phyloP scores from a whole-genome alignment of 139 green algal species.

The Nannochloris sp. region DNA sequence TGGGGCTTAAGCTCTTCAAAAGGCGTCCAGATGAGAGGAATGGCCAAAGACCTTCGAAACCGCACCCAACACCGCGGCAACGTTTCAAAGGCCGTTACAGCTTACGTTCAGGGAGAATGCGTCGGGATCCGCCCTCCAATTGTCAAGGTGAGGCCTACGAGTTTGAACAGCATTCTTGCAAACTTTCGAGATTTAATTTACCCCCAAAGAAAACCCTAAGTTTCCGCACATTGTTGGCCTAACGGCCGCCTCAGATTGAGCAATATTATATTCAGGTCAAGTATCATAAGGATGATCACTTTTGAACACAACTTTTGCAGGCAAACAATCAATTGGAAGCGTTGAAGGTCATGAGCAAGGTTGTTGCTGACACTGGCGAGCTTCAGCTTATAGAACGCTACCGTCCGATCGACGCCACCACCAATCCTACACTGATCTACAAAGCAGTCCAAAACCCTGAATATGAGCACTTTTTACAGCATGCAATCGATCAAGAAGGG shows the following conservation, averaged over 20 bases:
- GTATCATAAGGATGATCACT: neutral
- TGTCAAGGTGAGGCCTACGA: too few relatives aligned
- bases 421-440: slow-evolving; percentile 46
- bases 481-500: slow-evolving; percentile 47
- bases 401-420: slow-evolving; percentile 69
- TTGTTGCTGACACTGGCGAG: slow-evolving; percentile 42
- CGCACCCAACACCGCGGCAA: too few relatives aligned
- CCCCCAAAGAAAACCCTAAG: too few relatives aligned
- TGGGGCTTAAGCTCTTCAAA: too few relatives aligned
- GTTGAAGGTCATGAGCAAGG: slow-evolving; percentile 45
- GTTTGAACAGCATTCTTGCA: too few relatives aligned
- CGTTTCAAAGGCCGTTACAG: too few relatives aligned
- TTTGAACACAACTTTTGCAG: neutral
- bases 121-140: too few relatives aligned
- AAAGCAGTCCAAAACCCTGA: neutral
- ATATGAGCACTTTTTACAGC: slow-evolving; percentile 53
- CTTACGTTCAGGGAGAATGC: too few relatives aligned
- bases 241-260: neutral
- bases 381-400: slow-evolving; percentile 58
- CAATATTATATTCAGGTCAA: neutral
- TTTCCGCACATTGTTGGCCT: too few relatives aligned
- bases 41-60: too few relatives aligned
- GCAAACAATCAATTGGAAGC: slow-evolving; percentile 58
- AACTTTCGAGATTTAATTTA: too few relatives aligned
- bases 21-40: too few relatives aligned